Evolutionary conservation across 495 filamentous ascomycete species (phyloP), one percentile per base, ranked within the genome.

Genomic region (Penicillium subrubescens): DNA sequence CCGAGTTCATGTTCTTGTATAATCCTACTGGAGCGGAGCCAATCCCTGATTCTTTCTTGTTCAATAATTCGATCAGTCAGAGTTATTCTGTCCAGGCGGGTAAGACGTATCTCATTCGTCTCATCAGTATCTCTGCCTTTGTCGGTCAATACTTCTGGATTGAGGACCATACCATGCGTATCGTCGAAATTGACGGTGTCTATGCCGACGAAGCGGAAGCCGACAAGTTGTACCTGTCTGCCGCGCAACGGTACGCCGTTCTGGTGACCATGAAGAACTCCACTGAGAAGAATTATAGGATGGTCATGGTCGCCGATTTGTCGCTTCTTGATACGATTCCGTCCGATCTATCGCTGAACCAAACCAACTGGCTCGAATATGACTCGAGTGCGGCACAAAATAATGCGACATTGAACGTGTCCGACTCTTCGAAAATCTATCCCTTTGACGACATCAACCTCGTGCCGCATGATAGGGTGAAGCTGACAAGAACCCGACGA

Each of bases 121-220:
- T 94, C 29, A 80, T 93, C 64, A 91, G 90, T 60, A 76, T 87
- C 25, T 87, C 83, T 19, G 83, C 83, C 2, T 88, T 84, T 57
- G 83, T 82, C 2, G 86, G 84, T 57, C 84, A 86, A 61, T 76
- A 83, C 48, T 79, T 87, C 57, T 74, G 74, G 11, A 68, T 84
- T 8, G 81, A 82, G 62, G 83, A 74, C 17, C 86, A 88, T 66
- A 81, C 80, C 2, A 85, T 87, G 81, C 76, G 71, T 5, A 82
- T 93, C 25, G 85, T 91, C 14, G 91, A 92, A 73, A 86, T 90
- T 1, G 91, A 94, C 67, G 90, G 90, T 19, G 82, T 88, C 27
- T 85, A 86, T 59, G 0, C 63, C 33, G 33, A 35, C 6, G 33
- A 35, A 35, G 33, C 33, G 33, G 33, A 35, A 35, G 33, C 33